Conservation (phyloP, 1,139 yeast species). For the Candida gigantensis region DNA sequence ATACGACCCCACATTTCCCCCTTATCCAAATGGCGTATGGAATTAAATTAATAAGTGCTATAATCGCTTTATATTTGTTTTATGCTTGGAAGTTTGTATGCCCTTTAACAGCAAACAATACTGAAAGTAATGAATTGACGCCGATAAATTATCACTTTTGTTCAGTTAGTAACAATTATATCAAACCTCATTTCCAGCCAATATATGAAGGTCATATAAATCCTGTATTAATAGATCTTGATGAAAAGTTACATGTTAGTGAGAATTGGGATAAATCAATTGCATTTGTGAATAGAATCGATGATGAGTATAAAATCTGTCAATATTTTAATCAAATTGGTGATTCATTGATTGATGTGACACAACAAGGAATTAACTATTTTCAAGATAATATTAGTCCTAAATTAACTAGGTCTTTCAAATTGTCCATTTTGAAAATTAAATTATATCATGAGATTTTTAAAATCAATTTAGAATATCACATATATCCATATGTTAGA, state of each 20-base stretch:
- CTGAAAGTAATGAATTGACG: constrained; percentile 7
- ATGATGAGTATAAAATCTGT: constrained; percentile 7
- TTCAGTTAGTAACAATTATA: constrained; percentile 10
- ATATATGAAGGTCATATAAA: constrained; percentile 11
- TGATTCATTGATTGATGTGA: constrained; percentile 5
- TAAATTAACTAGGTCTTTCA: not conserved
- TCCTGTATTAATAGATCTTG: constrained; percentile 11
- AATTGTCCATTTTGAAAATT: constrained; percentile 3
- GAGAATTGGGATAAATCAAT: constrained; percentile 5
- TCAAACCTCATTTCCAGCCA: constrained; percentile 16
- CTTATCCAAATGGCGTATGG: constrained; percentile 6
- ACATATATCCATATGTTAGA: constrained; percentile 5
- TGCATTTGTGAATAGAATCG: constrained; percentile 4
- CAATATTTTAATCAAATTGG: not conserved
- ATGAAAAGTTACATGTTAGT: constrained; percentile 9
- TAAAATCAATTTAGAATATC: constrained; percentile 1
- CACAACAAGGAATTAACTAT: constrained; percentile 7
- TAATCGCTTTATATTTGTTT: constrained; percentile 10
- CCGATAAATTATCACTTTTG: constrained; percentile 18
- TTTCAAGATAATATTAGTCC: constrained; percentile 8
- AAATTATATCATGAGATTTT: constrained; percentile 2
- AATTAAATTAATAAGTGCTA: constrained; percentile 6
- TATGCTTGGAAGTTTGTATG: constrained; percentile 17
- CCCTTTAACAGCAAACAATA: constrained; percentile 11
- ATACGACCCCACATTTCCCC: too few relatives aligned